These are phyloP conservation scores for Rhododendron vialii DNA, from an alignment of 148 eudicot genomes.

Conservation along the genomic window DNA sequence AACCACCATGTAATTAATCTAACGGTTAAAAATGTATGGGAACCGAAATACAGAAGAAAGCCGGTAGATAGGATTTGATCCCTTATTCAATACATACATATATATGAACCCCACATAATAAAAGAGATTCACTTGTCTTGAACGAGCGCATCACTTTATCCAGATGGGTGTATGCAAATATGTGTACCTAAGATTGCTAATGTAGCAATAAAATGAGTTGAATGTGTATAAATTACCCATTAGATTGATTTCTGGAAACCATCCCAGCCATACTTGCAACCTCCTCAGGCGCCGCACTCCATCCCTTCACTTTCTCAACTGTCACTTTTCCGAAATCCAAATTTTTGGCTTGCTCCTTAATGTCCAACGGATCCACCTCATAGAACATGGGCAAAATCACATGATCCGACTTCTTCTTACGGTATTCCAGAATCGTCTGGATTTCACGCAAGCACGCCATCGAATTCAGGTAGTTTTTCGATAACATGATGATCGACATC, in stretches of 20 bases:
- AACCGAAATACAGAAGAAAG: too few species aligned
- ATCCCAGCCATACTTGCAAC: background rate
- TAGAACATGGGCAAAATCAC: background rate
- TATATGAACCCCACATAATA: too few species aligned
- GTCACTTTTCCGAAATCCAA: background rate
- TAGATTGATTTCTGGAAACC: background rate
- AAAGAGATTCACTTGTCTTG: too few species aligned
- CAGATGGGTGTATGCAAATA: too few species aligned
- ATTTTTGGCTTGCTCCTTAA: background rate
- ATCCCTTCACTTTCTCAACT: background rate
- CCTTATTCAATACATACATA: too few species aligned
- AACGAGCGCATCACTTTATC: too few species aligned
- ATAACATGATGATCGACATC: background rate
- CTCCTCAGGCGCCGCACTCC: background rate
- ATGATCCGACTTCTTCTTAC: background rate
- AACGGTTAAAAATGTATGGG: too few species aligned
- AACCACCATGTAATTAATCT: too few species aligned
- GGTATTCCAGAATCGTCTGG: background rate
- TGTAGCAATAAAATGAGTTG: too few species aligned
- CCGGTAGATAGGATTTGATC: too few species aligned
- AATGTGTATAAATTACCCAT: background rate
- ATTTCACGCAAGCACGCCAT: background rate
- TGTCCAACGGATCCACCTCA: background rate
- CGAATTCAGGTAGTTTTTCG: background rate
- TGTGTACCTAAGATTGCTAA: too few species aligned